Evolutionary conservation across 208 protist genomes (phyloP), one percentile per base, ranked within the genome.

Genomic region (Leishmania braziliensis): DNA sequence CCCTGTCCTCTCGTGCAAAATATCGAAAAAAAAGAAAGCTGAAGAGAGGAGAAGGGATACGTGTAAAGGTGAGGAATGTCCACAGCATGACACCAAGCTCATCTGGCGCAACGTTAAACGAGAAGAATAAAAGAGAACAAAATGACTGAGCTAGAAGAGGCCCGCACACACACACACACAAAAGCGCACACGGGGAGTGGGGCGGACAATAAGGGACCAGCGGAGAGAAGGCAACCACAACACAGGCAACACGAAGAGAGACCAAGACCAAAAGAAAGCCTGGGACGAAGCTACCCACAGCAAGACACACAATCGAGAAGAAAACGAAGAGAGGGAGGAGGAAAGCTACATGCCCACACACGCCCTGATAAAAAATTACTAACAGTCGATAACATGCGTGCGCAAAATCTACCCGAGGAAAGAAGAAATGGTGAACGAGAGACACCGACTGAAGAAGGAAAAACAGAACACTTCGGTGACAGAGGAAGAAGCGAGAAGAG

Each of bases 391-490:
- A 20, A 29, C 26, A 68, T 12, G 39, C 62, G 62, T 4, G 3
- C 26, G 29, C 73, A 62, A 33, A 48, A 29, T 12, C 69, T 53
- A 54, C 69, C 39, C 69, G 43, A 33, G 26, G 69, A 8, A 46
- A 26, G 63, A 69, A 46, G 26, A 26, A 18, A 14, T 29, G 29
- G 14, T 14, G 63, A 29, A 69, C 36, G 63, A 65, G 20, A 23
- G 43, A 73, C 53, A 77, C 63, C 20, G 14, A 62, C n/a, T 60
- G 54, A 77, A 66, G 16, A 39, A 72, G 9, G 43, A 75, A 66
- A 14, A 54, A 39, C 29, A 62, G 50, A 78, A 51, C 14, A 78
- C 29, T 36, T 50, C 16, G 51, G 50, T 60, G 39, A 77, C 43
- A 77, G 70, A 54, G 53, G 43, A 82, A 77, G 29, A 68, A 46